These are phyloP conservation scores for Rhynchosporium graminicola DNA, from an alignment of 2,329 filamentous ascomycete species.

Conservation along the genomic window DNA sequence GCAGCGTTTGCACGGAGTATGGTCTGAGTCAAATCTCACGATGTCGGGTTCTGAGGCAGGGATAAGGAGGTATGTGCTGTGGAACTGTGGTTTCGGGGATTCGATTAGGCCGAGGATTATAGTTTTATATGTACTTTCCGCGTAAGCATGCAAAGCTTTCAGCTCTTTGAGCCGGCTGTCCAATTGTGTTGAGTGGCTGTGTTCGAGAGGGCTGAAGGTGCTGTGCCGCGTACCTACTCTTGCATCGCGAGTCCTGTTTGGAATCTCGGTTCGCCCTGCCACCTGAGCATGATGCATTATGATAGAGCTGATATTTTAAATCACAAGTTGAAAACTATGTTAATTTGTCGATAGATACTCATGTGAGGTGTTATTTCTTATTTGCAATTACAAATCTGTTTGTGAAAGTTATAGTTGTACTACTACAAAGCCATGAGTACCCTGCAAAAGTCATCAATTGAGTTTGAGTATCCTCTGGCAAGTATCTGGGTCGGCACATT, in stretches of 20 bases:
- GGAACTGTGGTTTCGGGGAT: slow-evolving; percentile 2
- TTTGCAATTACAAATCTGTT: no score
- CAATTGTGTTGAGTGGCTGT: slow-evolving; percentile 1
- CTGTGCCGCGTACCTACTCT: slow-evolving; percentile 8
- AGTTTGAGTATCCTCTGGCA: neutral
- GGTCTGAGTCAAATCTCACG: slow-evolving; percentile 7
- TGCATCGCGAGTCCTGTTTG: neutral
- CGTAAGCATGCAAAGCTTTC: slow-evolving; percentile 21
- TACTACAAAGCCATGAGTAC: neutral
- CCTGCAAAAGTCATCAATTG: neutral
- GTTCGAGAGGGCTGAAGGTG: neutral
- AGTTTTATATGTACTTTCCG: slow-evolving; percentile 18
- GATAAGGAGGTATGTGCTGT: neutral
- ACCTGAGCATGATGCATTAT: neutral
- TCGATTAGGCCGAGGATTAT: slow-evolving; percentile 23
- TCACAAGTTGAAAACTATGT: neutral
- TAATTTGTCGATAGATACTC: neutral
- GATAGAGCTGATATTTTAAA: neutral
- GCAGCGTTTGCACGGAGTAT: neutral
- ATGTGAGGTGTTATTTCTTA: neutral
- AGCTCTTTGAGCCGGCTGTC: slow-evolving; percentile 5
- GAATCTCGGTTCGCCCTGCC: slow-evolving; percentile 5
- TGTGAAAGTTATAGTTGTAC: no score
- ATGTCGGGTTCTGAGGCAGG: slow-evolving; percentile 13
- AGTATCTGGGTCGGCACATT: no score